Evolutionary conservation across 257 asterid genomes (phyloP), one percentile per base, ranked within the genome.

Genomic region (Solanum piurae): DNA sequence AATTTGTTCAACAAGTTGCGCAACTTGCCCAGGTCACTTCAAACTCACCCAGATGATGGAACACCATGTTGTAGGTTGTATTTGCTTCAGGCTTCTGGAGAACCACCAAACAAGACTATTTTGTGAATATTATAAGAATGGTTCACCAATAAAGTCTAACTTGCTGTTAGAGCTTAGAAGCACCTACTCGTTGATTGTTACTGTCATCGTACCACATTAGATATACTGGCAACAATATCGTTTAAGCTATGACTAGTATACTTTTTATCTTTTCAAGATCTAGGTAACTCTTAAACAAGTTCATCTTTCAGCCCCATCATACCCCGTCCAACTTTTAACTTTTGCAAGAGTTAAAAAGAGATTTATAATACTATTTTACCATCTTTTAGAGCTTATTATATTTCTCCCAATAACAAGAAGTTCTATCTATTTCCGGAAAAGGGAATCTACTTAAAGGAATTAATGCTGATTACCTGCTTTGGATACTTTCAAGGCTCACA

Each of bases 11-110:
- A 93, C 92, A 95, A 91, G 94, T 89, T 95, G 86, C 95, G 95
- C 86, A 90, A 84, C 90, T 92, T 97, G 94, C 98, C 98, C n/a
- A 92, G 99, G 89, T 90, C 98, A 60, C 76, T 93, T 88, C 95
- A 95, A 89, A 93, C 94, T 84, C 94, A 94, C 90, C 98, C 98
- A 4, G 99, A 95, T 72, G 98, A 96, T 49, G 99, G 99, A 91
- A 93, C 95, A 18, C 99, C 99, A 5, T 95, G 98, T 40, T 92
- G 97, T 80, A 95, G 99, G 80, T 90, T 96, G 92, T 96, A 96
- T 89, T 91, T 96, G 91, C 90, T 95, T 89, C 94, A 94, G 89
- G 99, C 98, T 86, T 93, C 97, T 86, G 98, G 98, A 84, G 93
- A 95, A 58, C 97, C 98, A 82, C 69, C 86, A 82, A 82, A 31